Base-by-base conservation (phyloP, 2,329 filamentous ascomycete genomes). In the Alternaria conjuncta region DNA sequence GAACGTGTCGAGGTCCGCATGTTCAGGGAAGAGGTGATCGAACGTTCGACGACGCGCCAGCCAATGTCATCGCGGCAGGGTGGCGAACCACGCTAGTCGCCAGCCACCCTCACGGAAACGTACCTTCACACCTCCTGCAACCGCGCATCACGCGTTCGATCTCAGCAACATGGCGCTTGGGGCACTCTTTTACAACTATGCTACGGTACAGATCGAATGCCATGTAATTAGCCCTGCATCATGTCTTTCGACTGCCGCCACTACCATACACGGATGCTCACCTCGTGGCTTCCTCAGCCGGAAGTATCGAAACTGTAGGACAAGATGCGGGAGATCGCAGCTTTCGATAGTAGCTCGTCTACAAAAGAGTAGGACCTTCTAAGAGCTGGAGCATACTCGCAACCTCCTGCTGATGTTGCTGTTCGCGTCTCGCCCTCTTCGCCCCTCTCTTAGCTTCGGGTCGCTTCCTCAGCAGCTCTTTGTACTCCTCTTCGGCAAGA, bases 101-200 rank as follows among this genome's bases (percentile, higher is more conserved):
- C 36, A 41, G 3, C 36, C n/a, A 41, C 36, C n/a, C 36, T 41
- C 36, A 41, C n/a, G 5, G 36, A 6, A 8, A 41, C 36, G 15
- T 41, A 2, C n/a, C 36, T 6, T 41, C 36, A 2, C 36, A 41
- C n/a, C 0, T 41, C 36, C 36, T 41, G 36, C n/a, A 18, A 3
- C 36, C 36, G 3, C n/a, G 36, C n/a, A 3, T 41, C 36, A 41
- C 36, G 5, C 3, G 36, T 9, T 18, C 11, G 9, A 41, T 0
- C 0, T 41, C n/a, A 41, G 36, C n/a, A 41, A 18, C n/a, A 41
- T 0, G 15, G 32, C 32, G 0, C 5, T 41, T 18, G 32, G 2
- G 32, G 0, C 10, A 0, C 0, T 41, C 0, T 18, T 10, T 1
- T 11, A 18, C n/a, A 1, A 5, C 4, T 41, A 41, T 41, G n/a